A percentile compares a stretch with the other conserved stretches of the same genome.
Conservation (phyloP, 768 basidiomycete species). For the Lactifluus piperatus region DNA sequence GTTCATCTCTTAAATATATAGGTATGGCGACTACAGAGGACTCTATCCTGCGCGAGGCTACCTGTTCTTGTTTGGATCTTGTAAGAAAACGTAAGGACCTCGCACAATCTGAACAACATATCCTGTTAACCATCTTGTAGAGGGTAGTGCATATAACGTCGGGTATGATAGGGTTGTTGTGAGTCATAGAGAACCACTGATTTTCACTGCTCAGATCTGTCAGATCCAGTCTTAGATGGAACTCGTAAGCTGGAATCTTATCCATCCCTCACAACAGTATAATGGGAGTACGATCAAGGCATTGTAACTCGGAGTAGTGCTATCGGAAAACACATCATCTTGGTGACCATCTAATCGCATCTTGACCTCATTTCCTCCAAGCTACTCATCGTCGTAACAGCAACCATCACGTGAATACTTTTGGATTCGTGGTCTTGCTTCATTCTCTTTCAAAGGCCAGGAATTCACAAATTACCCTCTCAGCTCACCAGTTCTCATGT, state of each 20-base stretch:
- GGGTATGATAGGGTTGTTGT: slow-evolving; percentile 33
- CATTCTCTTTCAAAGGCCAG: background rate
- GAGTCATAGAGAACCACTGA: slow-evolving; percentile 24
- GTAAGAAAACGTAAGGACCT: slow-evolving; percentile 25
- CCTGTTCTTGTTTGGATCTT: slow-evolving; percentile 31
- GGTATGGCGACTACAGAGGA: slow-evolving; percentile 28
- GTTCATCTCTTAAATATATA: slow-evolving; percentile 3
- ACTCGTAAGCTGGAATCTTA: slow-evolving; percentile 31
- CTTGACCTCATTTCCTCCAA: background rate
- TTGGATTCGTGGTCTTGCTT: slow-evolving; percentile 36
- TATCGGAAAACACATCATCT: slow-evolving; percentile 45
- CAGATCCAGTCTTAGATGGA: slow-evolving; percentile 35
- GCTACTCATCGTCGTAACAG: slow-evolving; percentile 22
- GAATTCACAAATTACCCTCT: background rate
- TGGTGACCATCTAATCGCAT: slow-evolving; percentile 38
- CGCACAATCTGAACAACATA: background rate
- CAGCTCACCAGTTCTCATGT: slow-evolving; percentile 39
- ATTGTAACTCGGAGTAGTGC: slow-evolving; percentile 41
- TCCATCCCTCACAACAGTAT: background rate
- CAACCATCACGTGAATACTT: slow-evolving; percentile 50
- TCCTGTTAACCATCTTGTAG: background rate
- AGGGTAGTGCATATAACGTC: slow-evolving; percentile 43
- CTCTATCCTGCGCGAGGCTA: slow-evolving; percentile 21
- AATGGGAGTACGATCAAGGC: slow-evolving; percentile 25
- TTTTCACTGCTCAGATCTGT: slow-evolving; percentile 31